Conservation (phyloP, 352 stramenopile genomes). For the Thalassiosira hispida region DNA sequence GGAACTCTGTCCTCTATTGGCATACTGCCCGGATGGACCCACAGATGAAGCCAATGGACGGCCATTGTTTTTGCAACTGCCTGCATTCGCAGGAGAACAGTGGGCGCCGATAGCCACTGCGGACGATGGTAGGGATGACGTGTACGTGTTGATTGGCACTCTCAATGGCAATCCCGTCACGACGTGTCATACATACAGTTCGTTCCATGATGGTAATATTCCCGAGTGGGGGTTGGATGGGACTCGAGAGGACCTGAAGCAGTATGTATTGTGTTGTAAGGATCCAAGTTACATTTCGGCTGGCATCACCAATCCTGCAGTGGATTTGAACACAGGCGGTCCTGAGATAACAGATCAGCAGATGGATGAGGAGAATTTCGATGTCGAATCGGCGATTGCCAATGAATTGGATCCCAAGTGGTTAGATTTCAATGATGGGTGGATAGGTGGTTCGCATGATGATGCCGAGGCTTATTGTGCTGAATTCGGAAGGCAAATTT, state of each 20-base stretch:
- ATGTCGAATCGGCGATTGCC: slow-evolving; percentile 20
- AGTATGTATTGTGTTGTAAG: slow-evolving; percentile 35
- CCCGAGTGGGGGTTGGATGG: slow-evolving; percentile 35
- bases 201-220: slow-evolving; percentile 8
- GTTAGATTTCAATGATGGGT: slow-evolving; percentile 21
- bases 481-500: slow-evolving; percentile 17
- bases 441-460: slow-evolving; percentile 23
- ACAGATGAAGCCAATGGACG: background rate
- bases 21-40: slow-evolving; percentile 30
- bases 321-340: slow-evolving; percentile 1
- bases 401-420: slow-evolving; percentile 29
- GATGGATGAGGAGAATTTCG: background rate
- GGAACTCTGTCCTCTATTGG: slow-evolving; percentile 28
- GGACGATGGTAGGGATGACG: background rate
- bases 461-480: slow-evolving; percentile 26
- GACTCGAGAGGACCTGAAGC: slow-evolving; percentile 19
- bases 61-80: slow-evolving; percentile 22
- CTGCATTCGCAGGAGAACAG: slow-evolving; percentile 26
- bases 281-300: background rate
- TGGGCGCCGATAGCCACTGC: slow-evolving; percentile 24
- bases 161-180: slow-evolving; percentile 19
- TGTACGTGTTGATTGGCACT: slow-evolving; percentile 29
- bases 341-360: background rate
- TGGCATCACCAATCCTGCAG: background rate
- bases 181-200: slow-evolving; percentile 27